Evolutionary conservation across 2,329 filamentous ascomycete species (phyloP), one percentile per base, ranked within the genome.

Genomic region (Verticillium longisporum): DNA sequence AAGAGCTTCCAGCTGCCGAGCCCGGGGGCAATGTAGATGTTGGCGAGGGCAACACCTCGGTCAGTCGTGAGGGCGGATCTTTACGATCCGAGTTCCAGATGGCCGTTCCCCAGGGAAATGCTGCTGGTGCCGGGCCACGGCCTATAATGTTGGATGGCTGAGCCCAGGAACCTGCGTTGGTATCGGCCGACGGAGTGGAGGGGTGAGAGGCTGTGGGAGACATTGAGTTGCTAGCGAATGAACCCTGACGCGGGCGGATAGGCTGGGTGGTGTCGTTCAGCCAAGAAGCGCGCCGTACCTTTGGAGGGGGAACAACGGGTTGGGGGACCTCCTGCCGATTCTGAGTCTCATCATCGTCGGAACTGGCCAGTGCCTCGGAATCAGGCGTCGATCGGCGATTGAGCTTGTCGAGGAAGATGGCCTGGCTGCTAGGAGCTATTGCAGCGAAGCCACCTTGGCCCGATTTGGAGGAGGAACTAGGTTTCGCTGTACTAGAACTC

Each of bases 301-400:
- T 90, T 57, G 77, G 82, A 57, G 77, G 82, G 67, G 78, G 83
- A 60, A 73, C 70, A 62, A 72, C 72, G 68, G 75, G 76, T 68
- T 80, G 80, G 65, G 76, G 76, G 68, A 71, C 74, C 61, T 83
- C 84, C 66, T 84, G 79, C 55, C 80, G 80, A 66, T 84, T 81
- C 71, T 86, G 82, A 63, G 97, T 90, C 61, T 80, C 83, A 74
- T 99, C 95, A 73, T 98, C 95, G 73, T 98, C 95, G 13, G 93
- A 97, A 66, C 94, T 98, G 59, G 90, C 92, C 62, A 98, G 79
- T 58, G 91, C 94, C 72, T 98, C 94, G 3, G 93, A 97, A 72
- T 98, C 95, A 26, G 94, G 94, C 1, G 94, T 97, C 7, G 92
- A 92, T 68, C 93, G 86, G 61, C 88, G 83, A 69, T 90, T 89